These are phyloP conservation scores for Saccharomyces hybrid DNA, from an alignment of 1,139 yeast genomes.

Conservation along the genomic window DNA sequence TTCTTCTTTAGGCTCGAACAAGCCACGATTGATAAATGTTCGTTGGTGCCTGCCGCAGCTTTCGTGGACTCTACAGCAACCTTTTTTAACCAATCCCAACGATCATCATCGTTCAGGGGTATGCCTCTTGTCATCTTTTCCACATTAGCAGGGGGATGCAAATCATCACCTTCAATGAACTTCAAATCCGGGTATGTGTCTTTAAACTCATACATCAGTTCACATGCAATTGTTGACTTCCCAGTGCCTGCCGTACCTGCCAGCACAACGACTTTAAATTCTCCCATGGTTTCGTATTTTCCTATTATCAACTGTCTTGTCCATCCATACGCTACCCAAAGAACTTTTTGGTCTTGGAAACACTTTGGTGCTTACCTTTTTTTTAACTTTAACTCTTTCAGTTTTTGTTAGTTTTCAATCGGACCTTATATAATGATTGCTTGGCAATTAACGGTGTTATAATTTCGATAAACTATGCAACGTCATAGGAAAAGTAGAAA, in stretches of 20 bases:
- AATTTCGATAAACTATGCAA: neutral
- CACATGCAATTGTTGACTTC: conserved; percentile 68
- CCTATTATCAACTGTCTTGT: neutral
- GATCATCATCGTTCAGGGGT: conserved; percentile 79
- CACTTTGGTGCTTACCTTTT: too few relatives aligned
- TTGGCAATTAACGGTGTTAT: neutral
- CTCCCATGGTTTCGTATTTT: conserved; percentile 1
- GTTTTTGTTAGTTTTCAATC: neutral
- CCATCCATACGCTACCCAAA: neutral
- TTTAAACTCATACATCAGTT: conserved; percentile 34
- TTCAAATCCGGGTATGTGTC: conserved; percentile 35
- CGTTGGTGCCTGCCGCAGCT: conserved; percentile 31
- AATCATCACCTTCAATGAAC: conserved; percentile 77
- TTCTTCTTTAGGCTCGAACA: conserved; percentile 76
- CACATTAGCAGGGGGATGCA: conserved; percentile 68
- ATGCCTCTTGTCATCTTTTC: conserved; percentile 75
- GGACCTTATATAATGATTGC: neutral
- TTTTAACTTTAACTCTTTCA: neutral
- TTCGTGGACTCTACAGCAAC: conserved; percentile 41
- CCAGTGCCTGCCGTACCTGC: conserved; percentile 98
- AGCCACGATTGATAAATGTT: conserved; percentile 48
- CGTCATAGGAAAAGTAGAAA: neutral
- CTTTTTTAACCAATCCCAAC: conserved; percentile 78
- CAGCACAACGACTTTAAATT: conserved; percentile 34
- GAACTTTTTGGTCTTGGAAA: neutral